Conservation (phyloP, 768 basidiomycete species). For the Calocybe gangraenosa region DNA sequence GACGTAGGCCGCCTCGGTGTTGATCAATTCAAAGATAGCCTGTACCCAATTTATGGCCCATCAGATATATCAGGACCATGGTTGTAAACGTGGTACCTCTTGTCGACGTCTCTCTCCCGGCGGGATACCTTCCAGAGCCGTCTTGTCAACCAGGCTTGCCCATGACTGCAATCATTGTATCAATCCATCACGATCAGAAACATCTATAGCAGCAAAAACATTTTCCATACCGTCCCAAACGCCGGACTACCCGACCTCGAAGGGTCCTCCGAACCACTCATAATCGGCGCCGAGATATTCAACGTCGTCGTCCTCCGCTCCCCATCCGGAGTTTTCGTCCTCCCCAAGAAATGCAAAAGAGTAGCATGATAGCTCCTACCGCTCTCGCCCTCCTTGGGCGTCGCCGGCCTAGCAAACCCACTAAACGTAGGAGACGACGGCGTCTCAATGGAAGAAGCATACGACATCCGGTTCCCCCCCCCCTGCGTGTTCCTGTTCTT, state of each 20-base stretch:
- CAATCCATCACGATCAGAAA: constrained; percentile 1
- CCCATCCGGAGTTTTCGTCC: constrained; percentile 53
- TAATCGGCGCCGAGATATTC: constrained; percentile 68
- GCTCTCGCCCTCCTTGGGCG: constrained; percentile 26
- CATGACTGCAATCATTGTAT: constrained; percentile 77
- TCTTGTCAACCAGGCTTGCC: constrained; percentile 87
- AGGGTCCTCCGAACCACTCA: constrained; percentile 29
- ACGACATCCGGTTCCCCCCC: constrained; percentile 45
- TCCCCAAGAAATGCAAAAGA: constrained; percentile 61
- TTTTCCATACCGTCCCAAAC: constrained; percentile 59
- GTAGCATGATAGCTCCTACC: constrained; percentile 39
- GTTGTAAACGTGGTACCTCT: too few relatives aligned
- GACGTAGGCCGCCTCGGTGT: constrained; percentile 87
- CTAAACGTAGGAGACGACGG: constrained; percentile 40
- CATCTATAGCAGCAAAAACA: constrained; percentile 4
- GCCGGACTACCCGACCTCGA: constrained; percentile 50
- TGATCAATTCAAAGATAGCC: constrained; percentile 94
- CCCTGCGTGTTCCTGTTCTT: constrained; percentile 45
- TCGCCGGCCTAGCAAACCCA: constrained; percentile 17
- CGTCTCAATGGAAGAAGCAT: constrained; percentile 57
- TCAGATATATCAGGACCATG: too few relatives aligned
- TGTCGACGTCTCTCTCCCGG: constrained; percentile 78
- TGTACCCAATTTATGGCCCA: constrained; percentile 25
- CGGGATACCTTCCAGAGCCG: constrained; percentile 78
- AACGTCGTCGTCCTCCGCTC: constrained; percentile 41